Percentiles rank a stretch among this genome's conserved stretches.
Conservation (phyloP, 2,329 filamentous ascomycete genomes). For the Xylariaceae sp. region DNA sequence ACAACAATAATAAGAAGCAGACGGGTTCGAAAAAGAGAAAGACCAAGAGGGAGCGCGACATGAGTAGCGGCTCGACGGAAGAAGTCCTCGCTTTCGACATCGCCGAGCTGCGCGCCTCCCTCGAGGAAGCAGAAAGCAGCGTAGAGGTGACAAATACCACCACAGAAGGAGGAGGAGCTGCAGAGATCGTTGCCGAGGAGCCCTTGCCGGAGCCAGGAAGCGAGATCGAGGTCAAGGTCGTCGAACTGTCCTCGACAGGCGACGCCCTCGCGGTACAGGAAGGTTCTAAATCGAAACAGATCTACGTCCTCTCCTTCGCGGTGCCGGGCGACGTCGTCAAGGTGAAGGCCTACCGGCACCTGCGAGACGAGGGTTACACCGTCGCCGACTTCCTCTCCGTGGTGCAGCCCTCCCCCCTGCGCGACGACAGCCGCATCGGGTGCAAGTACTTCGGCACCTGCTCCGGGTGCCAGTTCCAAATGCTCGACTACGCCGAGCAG, state of each 20-base stretch:
- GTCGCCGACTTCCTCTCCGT: conserved; percentile 79
- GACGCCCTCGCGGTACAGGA: conserved; percentile 77
- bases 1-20: conserved; percentile 16
- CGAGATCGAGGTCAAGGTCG: conserved; percentile 77
- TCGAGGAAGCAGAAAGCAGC: conserved; percentile 30
- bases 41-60: conserved; percentile 51
- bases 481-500: conserved; percentile 85
- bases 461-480: conserved; percentile 94
- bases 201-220: conserved; percentile 59
- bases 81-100: conserved; percentile 63
- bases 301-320: conserved; percentile 86
- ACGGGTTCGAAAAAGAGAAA: conserved; percentile 17
- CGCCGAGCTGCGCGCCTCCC: conserved; percentile 44
- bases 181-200: conserved; percentile 20
- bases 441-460: conserved; percentile 87
- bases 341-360: conserved; percentile 73
- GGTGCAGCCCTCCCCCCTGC: conserved; percentile 63
- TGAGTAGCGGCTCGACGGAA: conserved; percentile 57
- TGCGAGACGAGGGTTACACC: conserved; percentile 60
- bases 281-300: conserved; percentile 53
- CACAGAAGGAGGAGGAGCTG: neutral
- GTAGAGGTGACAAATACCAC: conserved; percentile 15
- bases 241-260: conserved; percentile 81
- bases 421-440: conserved; percentile 69
- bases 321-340: conserved; percentile 77